Conservation (phyloP, 129 eudicot genomes). For the Heracleum sosnowskyi region DNA sequence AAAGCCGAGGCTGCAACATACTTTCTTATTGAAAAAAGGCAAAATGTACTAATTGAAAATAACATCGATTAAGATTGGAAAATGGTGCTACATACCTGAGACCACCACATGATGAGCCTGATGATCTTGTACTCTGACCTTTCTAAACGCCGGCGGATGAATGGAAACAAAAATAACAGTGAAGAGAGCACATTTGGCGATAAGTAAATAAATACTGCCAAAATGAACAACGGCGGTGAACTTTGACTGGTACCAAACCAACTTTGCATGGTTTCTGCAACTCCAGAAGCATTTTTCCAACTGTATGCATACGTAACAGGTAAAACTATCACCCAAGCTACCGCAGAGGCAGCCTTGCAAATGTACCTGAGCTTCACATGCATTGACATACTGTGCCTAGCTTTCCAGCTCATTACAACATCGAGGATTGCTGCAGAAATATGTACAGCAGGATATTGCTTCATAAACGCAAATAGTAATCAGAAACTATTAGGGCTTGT, state of each 20-base stretch:
- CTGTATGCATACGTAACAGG: slow-evolving; percentile 87
- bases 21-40: slow-evolving; percentile 10
- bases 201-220: slow-evolving; percentile 70
- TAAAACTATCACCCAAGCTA: slow-evolving; percentile 78
- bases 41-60: neutral
- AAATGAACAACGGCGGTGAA: slow-evolving; percentile 60
- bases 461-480: neutral
- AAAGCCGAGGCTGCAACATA: slow-evolving; percentile 76
- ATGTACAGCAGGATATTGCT: slow-evolving; percentile 9
- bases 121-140: slow-evolving; percentile 67
- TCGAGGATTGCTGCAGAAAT: slow-evolving; percentile 62
- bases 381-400: slow-evolving; percentile 69
- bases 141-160: slow-evolving; percentile 71
- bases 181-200: slow-evolving; percentile 86
- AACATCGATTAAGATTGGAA: neutral
- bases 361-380: slow-evolving; percentile 85
- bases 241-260: slow-evolving; percentile 72
- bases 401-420: slow-evolving; percentile 77
- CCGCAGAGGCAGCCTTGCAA: slow-evolving; percentile 61
- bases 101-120: slow-evolving; percentile 96
- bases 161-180: slow-evolving; percentile 67
- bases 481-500: neutral
- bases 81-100: slow-evolving; percentile 50
- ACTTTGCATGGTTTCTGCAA: slow-evolving; percentile 60
- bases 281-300: slow-evolving; percentile 73